Evolutionary conservation across 176 grass and related monocot species (phyloP), one percentile per base, ranked within the genome.

Genomic region (Oryza officinalis): DNA sequence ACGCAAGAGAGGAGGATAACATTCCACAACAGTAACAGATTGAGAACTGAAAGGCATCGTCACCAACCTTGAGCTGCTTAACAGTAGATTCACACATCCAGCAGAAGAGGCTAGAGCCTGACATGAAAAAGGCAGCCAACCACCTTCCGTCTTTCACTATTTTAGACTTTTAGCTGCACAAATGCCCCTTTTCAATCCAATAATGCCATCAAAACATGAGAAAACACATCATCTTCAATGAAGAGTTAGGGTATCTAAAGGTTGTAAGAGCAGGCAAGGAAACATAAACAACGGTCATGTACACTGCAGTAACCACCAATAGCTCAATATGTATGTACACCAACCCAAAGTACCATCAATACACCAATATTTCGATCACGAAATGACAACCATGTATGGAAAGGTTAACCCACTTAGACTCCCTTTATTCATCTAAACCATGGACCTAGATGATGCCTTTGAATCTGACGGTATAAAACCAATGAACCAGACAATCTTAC

Each of bases 251-350:
- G n/a, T 25, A 30, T 76, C 17, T 25, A 77, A 10, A 13, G 54
- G 5, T n/a, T 63, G 76, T 22, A 37, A 78, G 60, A 43, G 27
- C 59, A 49, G 47, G 40, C 10, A 65, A 37, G 23, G 59, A 0
- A 15, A 13, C 8, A 54, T 23, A 66, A 28, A 65, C 87, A 81
- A n/a, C 26, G 1, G 45, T 22, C 67, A 90, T 83, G 74, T 87
- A 83, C 80, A 86, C 44, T 81, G 71, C 64, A 54, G 13, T 50
- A 47, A 67, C 28, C 83, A 49, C 68, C 63, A 49, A 74, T 45
- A 49, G 67, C 47, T 74, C 69, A 61, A 79, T 83, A 52, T 86
- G 73, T 90, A 86, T 90, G 61, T 90, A 86, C 88, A 90, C 13
- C 84, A 47, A 83, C 74, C 84, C 80, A 81, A 83, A 46, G 67